These are phyloP conservation scores for Hymenoscyphus albidus DNA, from an alignment of 2,329 filamentous ascomycete species.

Conservation along the genomic window DNA sequence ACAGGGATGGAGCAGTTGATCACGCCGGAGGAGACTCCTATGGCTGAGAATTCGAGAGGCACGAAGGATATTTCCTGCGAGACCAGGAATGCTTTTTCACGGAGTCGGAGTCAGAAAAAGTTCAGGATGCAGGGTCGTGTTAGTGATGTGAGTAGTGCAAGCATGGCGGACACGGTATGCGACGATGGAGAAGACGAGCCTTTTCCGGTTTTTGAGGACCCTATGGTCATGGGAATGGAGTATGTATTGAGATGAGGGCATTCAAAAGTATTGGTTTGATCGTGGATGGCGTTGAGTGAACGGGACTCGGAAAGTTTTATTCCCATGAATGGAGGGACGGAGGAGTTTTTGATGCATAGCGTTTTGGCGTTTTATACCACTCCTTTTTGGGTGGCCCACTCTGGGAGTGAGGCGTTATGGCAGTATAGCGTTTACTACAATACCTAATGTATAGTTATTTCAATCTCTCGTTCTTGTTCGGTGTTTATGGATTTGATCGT, in stretches of 20 bases:
- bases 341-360: neutral
- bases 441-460: too few species aligned
- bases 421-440: too few species aligned
- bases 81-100: neutral
- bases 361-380: conserved; percentile 1
- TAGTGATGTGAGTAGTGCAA: neutral
- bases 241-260: neutral
- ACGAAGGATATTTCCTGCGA: neutral
- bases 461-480: too few species aligned
- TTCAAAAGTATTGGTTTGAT: neutral
- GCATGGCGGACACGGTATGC: neutral
- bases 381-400: neutral
- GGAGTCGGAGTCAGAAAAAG: neutral
- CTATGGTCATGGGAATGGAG: neutral
- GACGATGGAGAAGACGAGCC: neutral
- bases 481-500: too few species aligned
- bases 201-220: conserved; percentile 1
- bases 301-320: neutral
- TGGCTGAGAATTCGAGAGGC: neutral
- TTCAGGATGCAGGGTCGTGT: too few species aligned
- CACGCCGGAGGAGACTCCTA: conserved; percentile 4
- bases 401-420: too few species aligned
- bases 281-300: neutral
- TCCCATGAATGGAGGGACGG: neutral
- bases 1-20: neutral